Percentiles rank a stretch among this genome's conserved stretches.
Evolutionary conservation across 2,329 filamentous ascomycete species (phyloP).

Genomic region (Arthrobotrys musiformis): DNA sequence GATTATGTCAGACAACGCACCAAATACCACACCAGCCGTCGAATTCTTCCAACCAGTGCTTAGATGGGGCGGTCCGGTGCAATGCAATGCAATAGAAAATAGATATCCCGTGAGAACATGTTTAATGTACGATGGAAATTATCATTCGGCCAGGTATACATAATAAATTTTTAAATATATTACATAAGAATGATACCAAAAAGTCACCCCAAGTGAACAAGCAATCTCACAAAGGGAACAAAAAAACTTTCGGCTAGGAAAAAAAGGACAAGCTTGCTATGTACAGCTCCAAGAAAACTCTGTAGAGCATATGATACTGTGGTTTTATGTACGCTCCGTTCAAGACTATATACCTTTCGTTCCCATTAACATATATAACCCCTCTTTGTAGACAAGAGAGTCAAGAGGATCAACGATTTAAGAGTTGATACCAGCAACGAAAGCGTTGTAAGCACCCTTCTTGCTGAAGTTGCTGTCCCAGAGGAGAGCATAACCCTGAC

Average conservation of each 20-base stretch:
- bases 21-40: not conserved
- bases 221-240: not conserved
- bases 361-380: not conserved
- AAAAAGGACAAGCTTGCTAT: conserved; percentile 10
- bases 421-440: conserved; percentile 63
- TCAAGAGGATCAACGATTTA: conserved; percentile 12
- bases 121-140: no score
- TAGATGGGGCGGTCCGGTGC: no score
- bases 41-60: no score
- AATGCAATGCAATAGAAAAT: no score
- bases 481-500: conserved; percentile 67
- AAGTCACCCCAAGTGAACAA: not conserved
- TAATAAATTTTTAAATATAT: conserved; percentile 25
- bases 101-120: no score
- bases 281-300: conserved; percentile 37
- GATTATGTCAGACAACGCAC: conserved; percentile 6
- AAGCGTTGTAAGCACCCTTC: conserved; percentile 68
- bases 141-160: not conserved
- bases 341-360: not conserved
- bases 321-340: conserved; percentile 34
- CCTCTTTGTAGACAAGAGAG: not conserved
- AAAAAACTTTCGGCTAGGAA: not conserved
- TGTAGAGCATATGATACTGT: conserved; percentile 26
- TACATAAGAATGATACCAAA: conserved; percentile 20
- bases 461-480: conserved; percentile 68